These are phyloP conservation scores for Begonia loranthoides DNA, from an alignment of 306 rosid species.

Conservation along the genomic window DNA sequence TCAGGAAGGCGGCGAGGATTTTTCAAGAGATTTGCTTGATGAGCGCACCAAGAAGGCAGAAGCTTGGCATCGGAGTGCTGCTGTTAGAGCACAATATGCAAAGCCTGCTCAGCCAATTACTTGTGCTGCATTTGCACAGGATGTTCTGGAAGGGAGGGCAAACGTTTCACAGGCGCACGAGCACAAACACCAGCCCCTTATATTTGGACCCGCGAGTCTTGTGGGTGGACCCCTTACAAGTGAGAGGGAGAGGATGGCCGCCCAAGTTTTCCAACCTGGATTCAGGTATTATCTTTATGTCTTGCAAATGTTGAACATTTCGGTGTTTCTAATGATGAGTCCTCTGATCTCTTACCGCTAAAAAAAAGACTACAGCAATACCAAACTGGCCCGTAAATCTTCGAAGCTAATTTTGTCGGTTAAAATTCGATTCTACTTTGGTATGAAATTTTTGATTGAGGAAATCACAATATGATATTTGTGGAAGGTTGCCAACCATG, in stretches of 20 bases:
- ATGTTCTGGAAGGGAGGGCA: conserved; percentile 96
- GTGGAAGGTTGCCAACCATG: conserved; percentile 82
- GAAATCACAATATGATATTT: too few relatives aligned
- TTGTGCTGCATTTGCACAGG: conserved; percentile 96
- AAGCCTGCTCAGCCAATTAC: conserved; percentile 72
- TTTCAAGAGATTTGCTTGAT: conserved; percentile 59
- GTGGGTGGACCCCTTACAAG: conserved; percentile 60
- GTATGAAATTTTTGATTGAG: too few relatives aligned
- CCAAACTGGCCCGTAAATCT: too few relatives aligned
- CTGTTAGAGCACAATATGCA: conserved; percentile 39
- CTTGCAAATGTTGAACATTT: neutral
- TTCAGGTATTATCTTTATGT: conserved; percentile 18
- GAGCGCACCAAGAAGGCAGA: conserved; percentile 73
- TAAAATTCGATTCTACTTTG: too few relatives aligned
- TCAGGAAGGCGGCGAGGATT: conserved; percentile 63
- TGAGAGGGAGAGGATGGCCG: conserved; percentile 80
- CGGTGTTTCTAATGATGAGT: too few relatives aligned
- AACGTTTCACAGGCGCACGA: conserved; percentile 66
- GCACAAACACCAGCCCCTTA: conserved; percentile 84
- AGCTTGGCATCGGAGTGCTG: conserved; percentile 73
- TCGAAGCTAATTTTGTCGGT: too few relatives aligned
- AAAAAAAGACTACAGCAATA: too few relatives aligned
- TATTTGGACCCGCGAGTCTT: conserved; percentile 92
- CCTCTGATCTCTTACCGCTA: too few relatives aligned
- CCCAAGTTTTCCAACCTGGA: conserved; percentile 89